Evolutionary conservation across 768 basidiomycete species (phyloP).

Genomic region (Dentipellis fragilis): DNA sequence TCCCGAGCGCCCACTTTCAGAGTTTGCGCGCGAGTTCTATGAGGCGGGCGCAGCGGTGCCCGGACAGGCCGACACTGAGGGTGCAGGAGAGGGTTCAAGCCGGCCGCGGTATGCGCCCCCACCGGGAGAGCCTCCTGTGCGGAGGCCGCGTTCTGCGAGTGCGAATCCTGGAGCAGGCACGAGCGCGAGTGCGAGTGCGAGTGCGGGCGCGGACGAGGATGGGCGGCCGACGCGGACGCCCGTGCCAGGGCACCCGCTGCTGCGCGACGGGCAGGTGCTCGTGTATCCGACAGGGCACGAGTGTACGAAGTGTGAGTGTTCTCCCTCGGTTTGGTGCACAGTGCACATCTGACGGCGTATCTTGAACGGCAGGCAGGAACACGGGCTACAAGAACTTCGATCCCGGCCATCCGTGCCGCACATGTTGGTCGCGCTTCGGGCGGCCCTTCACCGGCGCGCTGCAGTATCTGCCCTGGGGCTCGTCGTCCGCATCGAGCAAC

Average conservation of each 20-base stretch:
- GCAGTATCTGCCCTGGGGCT: constrained; percentile 37
- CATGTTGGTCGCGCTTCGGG: constrained; percentile 67
- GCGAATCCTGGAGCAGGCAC: not conserved
- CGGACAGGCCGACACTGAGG: constrained; percentile 10
- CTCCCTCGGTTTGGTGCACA: not conserved
- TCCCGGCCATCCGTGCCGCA: constrained; percentile 55
- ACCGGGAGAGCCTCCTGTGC: constrained; percentile 16
- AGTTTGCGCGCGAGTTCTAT: constrained; percentile 59
- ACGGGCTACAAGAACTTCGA: constrained; percentile 65
- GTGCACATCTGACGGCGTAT: not conserved
- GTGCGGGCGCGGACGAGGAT: constrained; percentile 27
- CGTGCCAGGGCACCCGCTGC: constrained; percentile 55
- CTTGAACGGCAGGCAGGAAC: constrained; percentile 46
- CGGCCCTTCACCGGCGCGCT: constrained; percentile 54
- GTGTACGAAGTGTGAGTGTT: constrained; percentile 56
- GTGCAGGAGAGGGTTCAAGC: not conserved
- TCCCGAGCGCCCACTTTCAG: constrained; percentile 24
- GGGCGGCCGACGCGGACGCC: constrained; percentile 56
- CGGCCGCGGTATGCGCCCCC: constrained; percentile 24
- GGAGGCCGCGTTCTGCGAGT: constrained; percentile 8
- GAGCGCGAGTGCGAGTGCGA: not conserved
- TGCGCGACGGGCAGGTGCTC: constrained; percentile 49
- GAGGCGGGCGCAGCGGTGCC: constrained; percentile 25
- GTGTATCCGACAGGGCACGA: constrained; percentile 57
- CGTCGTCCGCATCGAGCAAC: not conserved